Conservation (phyloP, 176 grass and related monocot genomes). For the Oryza brachyantha region DNA sequence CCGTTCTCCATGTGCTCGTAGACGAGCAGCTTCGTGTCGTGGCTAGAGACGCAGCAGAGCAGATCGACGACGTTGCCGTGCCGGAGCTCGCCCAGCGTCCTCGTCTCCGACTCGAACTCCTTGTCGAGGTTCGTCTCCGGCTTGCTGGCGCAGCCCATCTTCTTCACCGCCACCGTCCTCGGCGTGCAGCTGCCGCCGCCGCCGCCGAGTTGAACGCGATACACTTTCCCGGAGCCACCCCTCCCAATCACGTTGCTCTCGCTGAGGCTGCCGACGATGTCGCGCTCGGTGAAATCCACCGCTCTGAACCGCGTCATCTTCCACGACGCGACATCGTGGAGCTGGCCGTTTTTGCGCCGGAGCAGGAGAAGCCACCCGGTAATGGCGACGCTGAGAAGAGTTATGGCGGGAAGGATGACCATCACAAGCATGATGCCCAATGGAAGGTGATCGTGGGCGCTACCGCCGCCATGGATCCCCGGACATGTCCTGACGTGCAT, state of each 20-base stretch:
- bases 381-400: not conserved
- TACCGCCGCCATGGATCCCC: not conserved
- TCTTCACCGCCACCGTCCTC: constrained; percentile 40
- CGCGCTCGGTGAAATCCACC: constrained; percentile 33
- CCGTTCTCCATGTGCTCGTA: constrained; percentile 61
- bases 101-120: constrained; percentile 45
- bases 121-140: constrained; percentile 15
- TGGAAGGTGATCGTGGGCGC: not conserved
- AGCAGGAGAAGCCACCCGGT: not conserved
- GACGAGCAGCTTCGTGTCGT: constrained; percentile 40
- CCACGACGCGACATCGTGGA: constrained; percentile 29
- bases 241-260: constrained; percentile 52
- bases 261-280: constrained; percentile 23
- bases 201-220: constrained; percentile 16
- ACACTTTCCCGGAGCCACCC: constrained; percentile 59
- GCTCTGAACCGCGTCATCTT: constrained; percentile 36
- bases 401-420: not conserved
- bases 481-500: constrained; percentile 12
- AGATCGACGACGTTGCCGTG: constrained; percentile 57
- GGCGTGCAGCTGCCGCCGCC: not conserved
- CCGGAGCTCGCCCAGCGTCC: constrained; percentile 36
- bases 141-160: constrained; percentile 31
- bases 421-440: not conserved
- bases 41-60: constrained; percentile 40
- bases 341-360: not conserved